Base-by-base conservation (phyloP, 2,329 filamentous ascomycete genomes). In the Phialophora macrospora region DNA sequence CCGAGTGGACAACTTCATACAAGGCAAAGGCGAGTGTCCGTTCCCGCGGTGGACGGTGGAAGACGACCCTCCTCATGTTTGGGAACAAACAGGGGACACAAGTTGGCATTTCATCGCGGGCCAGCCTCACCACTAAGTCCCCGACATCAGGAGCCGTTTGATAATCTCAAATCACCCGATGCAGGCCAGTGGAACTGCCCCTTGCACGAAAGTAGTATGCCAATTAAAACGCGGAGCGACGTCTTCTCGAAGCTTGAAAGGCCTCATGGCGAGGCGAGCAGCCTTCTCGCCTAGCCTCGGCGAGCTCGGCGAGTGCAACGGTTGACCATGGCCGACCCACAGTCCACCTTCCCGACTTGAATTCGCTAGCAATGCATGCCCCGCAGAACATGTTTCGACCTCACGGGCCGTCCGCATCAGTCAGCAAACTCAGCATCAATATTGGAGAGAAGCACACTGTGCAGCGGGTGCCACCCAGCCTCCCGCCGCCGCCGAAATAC, bases 11-110 rank as follows among this genome's bases (percentile, higher is more conserved):
- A 28, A 60, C 7, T 70, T 65, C 60, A 60, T 70, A 24, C 52
- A 59, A 9, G 64, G 62, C 8, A 59, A 41, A 20, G 55, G 58
- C 32, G 34, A 62, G 24, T 69, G 68, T 62, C 68, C 68, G 4
- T 56, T 70, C 6, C 64, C 67, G 28, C 55, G 41, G 7, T 66
- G 68, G 67, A 64, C 62, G 17, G 17, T 34, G 26, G 51, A 62
- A 38, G 55, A 63, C 48, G 34, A 61, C 44, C 59, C 60, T 30
- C 41, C 60, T 38, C 48, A 51, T 6, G 17, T 26, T 8, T 70
- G 68, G 68, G 68, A 70, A 38, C 51, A 54, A 9, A 17, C 46
- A n/a, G 64, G 67, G 8, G 68, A 70, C 44, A 69, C 67, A n/a
- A 69, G 64, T 41, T 69, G 58, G 56, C 68, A 70, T 59, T 70